Base-by-base conservation (phyloP, 1,139 yeast genomes). In the Candida gigantensis region DNA sequence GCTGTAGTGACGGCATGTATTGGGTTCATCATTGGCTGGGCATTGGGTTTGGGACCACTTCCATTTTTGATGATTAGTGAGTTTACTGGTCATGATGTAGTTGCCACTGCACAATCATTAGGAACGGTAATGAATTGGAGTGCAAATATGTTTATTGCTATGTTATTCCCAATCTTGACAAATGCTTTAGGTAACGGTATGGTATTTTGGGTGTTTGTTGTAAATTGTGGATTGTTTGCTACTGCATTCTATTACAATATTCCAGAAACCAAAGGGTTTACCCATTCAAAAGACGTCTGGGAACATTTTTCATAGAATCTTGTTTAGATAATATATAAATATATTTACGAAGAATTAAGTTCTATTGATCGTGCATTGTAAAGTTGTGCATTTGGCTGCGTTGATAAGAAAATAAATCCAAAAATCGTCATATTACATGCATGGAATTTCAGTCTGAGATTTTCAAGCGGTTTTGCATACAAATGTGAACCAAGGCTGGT, bases 121-220 rank as follows among this genome's bases (percentile, higher is more conserved):
- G 97, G 95, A 5, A 84, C 94, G 0, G 77, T 86, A 6, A 72
- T 86, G 56, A 90, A 89, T 58, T 89, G 97, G 96, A 47, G 81
- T 6, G 81, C 94, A 2, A 87, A 94, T 3, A 87, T 90, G 51
- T 45, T 78, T 1, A 77, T 90, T 35, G 96, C 95, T 0, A 82
- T 72, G 47, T 52, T 75, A 27, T 90, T 90, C 65, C 97, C 97
- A 0, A 29, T 55, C 11, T 39, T 63, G 25, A 60, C 53, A 36
- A 47, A 46, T n/a, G 12, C 34, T 13, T 41, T 65, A 11, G 62
- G 60, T 1, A 61, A 58, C 1, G 68, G 67, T 1, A 43, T 43
- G 7, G 60, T 62, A 3, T 67, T 67, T 39, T 57, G 51, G 35
- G 46, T 62, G 3, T 66, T 66, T 41, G 50, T 53, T 6, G 44